phyloP scores from a whole-genome alignment of 2,329 filamentous ascomycete genomes.

The Xylariaceae sp. region DNA sequence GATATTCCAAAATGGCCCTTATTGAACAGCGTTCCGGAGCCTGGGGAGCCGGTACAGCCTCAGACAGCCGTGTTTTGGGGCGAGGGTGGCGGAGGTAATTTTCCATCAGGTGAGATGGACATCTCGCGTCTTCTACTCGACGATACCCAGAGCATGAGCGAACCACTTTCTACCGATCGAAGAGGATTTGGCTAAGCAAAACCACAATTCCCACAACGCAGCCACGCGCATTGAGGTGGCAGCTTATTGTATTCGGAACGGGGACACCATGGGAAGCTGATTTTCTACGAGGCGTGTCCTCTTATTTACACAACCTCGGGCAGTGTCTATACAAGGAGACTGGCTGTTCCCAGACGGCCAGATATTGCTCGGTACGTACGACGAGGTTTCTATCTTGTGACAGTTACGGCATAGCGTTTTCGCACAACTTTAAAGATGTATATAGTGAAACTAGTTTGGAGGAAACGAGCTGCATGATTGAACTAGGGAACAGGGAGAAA shows the following conservation, averaged over 20 bases:
- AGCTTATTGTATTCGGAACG: background rate
- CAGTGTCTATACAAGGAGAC: background rate
- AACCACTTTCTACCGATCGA: constrained; percentile 25
- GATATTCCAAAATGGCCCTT: constrained; percentile 43
- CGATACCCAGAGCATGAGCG: constrained; percentile 36
- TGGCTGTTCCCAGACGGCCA: background rate
- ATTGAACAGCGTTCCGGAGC: constrained; percentile 28
- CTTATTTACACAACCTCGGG: background rate
- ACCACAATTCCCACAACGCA: background rate
- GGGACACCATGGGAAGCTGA: background rate
- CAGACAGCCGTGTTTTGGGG: constrained; percentile 41
- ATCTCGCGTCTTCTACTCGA: constrained; percentile 57
- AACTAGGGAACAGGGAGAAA: background rate
- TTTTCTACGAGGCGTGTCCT: background rate
- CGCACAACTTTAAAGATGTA: background rate
- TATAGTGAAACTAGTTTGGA: background rate
- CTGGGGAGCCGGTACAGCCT: constrained; percentile 34
- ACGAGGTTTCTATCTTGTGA: constrained; percentile 6
- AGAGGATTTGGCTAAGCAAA: constrained; percentile 27
- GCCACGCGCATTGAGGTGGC: background rate
- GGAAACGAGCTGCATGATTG: constrained; percentile 2
- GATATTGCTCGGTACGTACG: constrained; percentile 8
- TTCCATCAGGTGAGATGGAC: constrained; percentile 52
- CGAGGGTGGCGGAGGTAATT: constrained; percentile 37
- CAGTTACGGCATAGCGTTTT: background rate